These are phyloP conservation scores for Corymbia calophylla DNA, from an alignment of 441 rosid species.

Conservation along the genomic window DNA sequence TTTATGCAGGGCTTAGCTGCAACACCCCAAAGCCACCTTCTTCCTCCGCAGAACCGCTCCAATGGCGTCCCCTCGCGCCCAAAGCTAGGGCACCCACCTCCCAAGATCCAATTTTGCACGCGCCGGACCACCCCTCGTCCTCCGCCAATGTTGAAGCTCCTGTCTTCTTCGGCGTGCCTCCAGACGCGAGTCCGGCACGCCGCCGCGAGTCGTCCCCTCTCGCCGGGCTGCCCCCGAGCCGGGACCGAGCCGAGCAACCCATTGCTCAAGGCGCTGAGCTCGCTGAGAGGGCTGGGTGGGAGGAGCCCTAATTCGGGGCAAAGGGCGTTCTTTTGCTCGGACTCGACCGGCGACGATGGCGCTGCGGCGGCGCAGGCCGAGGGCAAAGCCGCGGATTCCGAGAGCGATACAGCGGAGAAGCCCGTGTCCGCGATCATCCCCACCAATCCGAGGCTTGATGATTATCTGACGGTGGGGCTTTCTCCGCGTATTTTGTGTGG, in stretches of 20 bases:
- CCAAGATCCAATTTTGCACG: background rate
- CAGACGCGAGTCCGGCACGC: slow-evolving; percentile 24
- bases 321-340: slow-evolving; percentile 76
- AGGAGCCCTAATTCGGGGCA: slow-evolving; percentile 21
- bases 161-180: slow-evolving; percentile 38
- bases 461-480: slow-evolving; percentile 68
- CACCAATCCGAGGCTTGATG: slow-evolving; percentile 72
- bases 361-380: slow-evolving; percentile 30
- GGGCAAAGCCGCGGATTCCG: slow-evolving; percentile 39
- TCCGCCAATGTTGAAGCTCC: slow-evolving; percentile 73
- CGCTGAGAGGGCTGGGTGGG: slow-evolving; percentile 37
- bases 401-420: slow-evolving; percentile 37
- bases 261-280: slow-evolving; percentile 41
- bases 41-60: background rate
- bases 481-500: background rate
- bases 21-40: background rate
- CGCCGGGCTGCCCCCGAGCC: slow-evolving; percentile 31
- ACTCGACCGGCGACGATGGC: slow-evolving; percentile 11
- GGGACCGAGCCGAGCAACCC: slow-evolving; percentile 21
- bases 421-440: slow-evolving; percentile 78
- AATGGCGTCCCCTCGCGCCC: background rate
- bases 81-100: background rate
- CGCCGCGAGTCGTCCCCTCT: slow-evolving; percentile 14
- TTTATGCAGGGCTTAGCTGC: slow-evolving; percentile 76
- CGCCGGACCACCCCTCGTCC: background rate